phyloP scores from a whole-genome alignment of 148 eudicot genomes.

The Chenopodium quinoa region DNA sequence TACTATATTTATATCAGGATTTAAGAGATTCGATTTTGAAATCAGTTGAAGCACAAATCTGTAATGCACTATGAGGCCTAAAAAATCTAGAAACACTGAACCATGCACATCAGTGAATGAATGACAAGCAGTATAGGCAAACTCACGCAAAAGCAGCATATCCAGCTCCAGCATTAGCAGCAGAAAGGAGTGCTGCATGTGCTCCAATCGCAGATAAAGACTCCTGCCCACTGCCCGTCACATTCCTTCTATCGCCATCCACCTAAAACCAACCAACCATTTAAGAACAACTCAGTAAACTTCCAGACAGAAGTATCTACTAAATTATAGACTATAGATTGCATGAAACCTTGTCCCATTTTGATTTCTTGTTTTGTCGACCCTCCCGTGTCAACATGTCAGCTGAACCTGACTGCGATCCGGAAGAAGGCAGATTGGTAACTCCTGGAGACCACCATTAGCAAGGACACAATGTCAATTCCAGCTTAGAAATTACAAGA shows the following conservation, averaged over 20 bases:
- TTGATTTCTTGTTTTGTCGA: slow-evolving; percentile 84
- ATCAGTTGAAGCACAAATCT: neutral
- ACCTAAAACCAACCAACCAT: slow-evolving; percentile 45
- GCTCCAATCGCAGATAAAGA: slow-evolving; percentile 50
- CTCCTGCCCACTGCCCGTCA: slow-evolving; percentile 54
- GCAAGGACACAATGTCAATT: neutral
- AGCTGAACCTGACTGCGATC: slow-evolving; percentile 39
- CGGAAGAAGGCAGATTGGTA: slow-evolving; percentile 40
- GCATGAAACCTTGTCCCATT: slow-evolving; percentile 86
- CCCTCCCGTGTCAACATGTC: slow-evolving; percentile 64
- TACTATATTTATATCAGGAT: neutral
- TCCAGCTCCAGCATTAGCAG: slow-evolving; percentile 82
- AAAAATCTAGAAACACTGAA: neutral
- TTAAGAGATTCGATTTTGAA: too few species aligned
- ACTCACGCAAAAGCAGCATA: slow-evolving; percentile 90
- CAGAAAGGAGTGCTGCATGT: slow-evolving; percentile 57
- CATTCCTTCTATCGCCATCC: slow-evolving; percentile 68
- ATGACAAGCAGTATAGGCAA: slow-evolving; percentile 6
- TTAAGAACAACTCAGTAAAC: neutral
- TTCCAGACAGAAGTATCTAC: neutral
- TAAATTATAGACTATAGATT: neutral
- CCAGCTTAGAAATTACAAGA: neutral
- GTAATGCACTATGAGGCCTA: neutral
- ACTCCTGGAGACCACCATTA: slow-evolving; percentile 42
- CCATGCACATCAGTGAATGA: neutral